Evolutionary conservation across 164 flowering plant species (phyloP), one percentile per base, ranked within the genome.

Genomic region (Piper betle): DNA sequence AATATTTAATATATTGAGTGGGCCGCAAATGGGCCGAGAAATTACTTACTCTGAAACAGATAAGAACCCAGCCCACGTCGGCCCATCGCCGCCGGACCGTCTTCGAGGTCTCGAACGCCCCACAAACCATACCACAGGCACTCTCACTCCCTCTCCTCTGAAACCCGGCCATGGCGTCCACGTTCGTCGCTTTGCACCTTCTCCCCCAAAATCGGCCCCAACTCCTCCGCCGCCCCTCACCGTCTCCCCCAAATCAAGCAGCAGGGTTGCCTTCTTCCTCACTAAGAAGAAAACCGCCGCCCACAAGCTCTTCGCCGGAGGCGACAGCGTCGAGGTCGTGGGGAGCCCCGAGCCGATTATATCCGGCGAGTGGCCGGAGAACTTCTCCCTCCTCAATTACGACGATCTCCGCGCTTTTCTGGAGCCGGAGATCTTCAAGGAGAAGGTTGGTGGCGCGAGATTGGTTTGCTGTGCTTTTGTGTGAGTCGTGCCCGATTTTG

Each of bases 361-460:
- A 16, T 66, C 76, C 15, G 73, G 76, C 52, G 76, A 73, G 60
- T 73, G 76, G 76, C 73, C 76, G 2, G 73, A 73, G 46, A 73
- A 73, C 52, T 73, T 69, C 72, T 66, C 76, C 16, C 70, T 73
- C 52, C 76, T 73, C 58, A 69, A 62, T 63, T 73, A 73, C 61
- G 76, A 73, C 3, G 76, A 73, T 39, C 53, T 73, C 66, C 60
- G 70, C n/a, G 73, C 76, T 59, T 63, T 59, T 69, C 59, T 73
- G 48, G 73, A 73, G 64, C 76, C 76, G 3, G 66, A 73, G 58
- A 69, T 73, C 67, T 66, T 73, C 73, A 73, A 69, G 20, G 73
- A 73, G 33, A 66, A 73, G 70, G 76, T 73, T 12, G 4, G 39
- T 55, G 10, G 18, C 15, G 13, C 58, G 6, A 58, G 39, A 15